phyloP scores from a whole-genome alignment of 306 rosid species.

The Luffa acutangula region DNA sequence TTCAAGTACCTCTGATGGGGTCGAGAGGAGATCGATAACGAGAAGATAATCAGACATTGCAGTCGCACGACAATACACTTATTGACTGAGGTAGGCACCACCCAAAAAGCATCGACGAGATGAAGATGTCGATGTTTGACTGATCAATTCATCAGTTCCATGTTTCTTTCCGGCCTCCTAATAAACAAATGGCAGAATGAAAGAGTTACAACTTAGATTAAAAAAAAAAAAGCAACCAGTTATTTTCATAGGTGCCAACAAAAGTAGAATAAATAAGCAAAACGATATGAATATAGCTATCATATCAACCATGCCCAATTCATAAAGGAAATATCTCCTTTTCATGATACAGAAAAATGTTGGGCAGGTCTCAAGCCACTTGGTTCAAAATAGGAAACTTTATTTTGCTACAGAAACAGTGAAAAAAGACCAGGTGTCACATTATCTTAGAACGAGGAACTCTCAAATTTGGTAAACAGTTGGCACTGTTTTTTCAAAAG shows the following conservation, averaged over 20 bases:
- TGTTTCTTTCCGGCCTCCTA: conserved; percentile 1
- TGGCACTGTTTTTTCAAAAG: not conserved
- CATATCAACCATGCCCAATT: not conserved
- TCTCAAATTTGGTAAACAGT: not conserved
- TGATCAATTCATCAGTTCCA: not conserved
- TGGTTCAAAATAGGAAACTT: not conserved
- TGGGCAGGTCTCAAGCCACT: not conserved
- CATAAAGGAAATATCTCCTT: not conserved
- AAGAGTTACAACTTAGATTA: not conserved
- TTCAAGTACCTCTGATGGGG: not conserved
- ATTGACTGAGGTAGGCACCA: not conserved
- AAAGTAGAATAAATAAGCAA: not conserved
- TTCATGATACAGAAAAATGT: not conserved
- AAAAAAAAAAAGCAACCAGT: not conserved
- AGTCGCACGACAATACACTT: not conserved
- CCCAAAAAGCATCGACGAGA: not conserved
- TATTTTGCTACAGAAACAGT: not conserved
- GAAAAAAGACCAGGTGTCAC: not conserved
- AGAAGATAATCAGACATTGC: not conserved
- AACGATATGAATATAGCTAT: not conserved
- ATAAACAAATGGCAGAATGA: not conserved
- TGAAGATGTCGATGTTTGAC: not conserved
- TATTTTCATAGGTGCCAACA: not conserved
- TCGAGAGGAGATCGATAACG: not conserved
- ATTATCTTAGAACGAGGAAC: not conserved